Conservation (phyloP, 2,329 filamentous ascomycete species). For the Lachnellula suecica region DNA sequence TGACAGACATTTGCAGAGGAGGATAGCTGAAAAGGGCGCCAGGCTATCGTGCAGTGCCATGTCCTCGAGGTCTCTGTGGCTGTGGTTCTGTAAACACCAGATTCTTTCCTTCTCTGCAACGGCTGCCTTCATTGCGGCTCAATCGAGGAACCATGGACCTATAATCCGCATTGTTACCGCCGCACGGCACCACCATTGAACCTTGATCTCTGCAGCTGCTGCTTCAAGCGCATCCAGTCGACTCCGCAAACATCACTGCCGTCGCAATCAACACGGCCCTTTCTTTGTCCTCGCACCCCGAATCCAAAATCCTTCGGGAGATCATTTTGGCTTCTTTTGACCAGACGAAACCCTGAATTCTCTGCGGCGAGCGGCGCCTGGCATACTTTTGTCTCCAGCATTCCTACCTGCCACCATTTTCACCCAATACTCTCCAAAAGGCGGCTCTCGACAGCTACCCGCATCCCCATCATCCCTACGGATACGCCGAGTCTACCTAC, state of each 20-base stretch:
- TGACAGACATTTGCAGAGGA: too few relatives aligned
- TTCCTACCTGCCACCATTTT: background rate
- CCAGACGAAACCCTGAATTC: background rate
- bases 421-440: background rate
- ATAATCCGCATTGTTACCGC: constrained; percentile 2
- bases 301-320: background rate
- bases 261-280: background rate
- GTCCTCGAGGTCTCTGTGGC: too few relatives aligned
- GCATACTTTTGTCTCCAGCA: background rate
- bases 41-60: too few relatives aligned
- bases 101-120: too few relatives aligned
- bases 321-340: background rate
- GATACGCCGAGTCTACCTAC: background rate
- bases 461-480: too few relatives aligned
- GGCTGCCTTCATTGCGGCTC: background rate
- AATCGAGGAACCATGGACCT: constrained; percentile 8
- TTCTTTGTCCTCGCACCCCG: background rate
- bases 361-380: background rate
- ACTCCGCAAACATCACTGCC: too few relatives aligned
- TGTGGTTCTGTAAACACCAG: too few relatives aligned
- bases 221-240: too few relatives aligned
- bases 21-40: too few relatives aligned
- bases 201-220: background rate
- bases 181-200: constrained; percentile 4
- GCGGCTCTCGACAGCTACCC: background rate